Evolutionary conservation across 2,329 filamentous ascomycete species (phyloP).

Genomic region (Diaporthe sp.): DNA sequence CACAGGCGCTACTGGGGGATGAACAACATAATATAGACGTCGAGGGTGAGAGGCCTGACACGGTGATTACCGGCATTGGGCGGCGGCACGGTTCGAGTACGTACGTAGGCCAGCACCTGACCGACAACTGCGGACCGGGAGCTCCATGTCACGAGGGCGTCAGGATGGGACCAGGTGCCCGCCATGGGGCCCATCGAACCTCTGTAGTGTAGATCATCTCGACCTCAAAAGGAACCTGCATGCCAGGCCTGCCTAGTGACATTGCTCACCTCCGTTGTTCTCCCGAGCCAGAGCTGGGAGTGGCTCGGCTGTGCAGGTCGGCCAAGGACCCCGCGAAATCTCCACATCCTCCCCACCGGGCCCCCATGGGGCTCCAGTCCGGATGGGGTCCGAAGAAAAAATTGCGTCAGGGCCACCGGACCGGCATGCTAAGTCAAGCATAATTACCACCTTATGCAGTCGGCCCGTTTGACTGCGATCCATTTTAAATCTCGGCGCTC

Average conservation of each 20-base stretch:
- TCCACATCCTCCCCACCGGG: neutral
- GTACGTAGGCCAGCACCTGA: neutral
- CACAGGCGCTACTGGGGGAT: neutral
- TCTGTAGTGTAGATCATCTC: neutral
- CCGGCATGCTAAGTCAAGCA: neutral
- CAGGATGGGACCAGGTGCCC: neutral
- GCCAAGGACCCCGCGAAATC: slow-evolving; percentile 9
- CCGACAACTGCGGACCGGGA: neutral
- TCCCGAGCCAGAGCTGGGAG: neutral
- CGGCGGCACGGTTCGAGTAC: neutral
- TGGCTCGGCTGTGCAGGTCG: slow-evolving; percentile 18
- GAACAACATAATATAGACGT: neutral
- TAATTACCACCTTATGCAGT: neutral
- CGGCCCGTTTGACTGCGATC: neutral
- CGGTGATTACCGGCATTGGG: neutral
- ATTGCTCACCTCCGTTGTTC: neutral
- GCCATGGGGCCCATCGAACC: neutral
- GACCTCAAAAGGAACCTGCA: neutral
- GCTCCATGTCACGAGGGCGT: slow-evolving; percentile 5
- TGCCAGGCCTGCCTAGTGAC: neutral
- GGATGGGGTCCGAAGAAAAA: neutral
- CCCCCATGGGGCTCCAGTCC: neutral
- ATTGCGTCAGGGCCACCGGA: neutral
- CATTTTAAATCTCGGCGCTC: neutral
- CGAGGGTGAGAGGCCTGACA: neutral